Percentiles rank a stretch among this genome's conserved stretches.
These are phyloP conservation scores for Aspergillus indologenus DNA, from an alignment of 495 filamentous ascomycete genomes.

Conservation along the genomic window DNA sequence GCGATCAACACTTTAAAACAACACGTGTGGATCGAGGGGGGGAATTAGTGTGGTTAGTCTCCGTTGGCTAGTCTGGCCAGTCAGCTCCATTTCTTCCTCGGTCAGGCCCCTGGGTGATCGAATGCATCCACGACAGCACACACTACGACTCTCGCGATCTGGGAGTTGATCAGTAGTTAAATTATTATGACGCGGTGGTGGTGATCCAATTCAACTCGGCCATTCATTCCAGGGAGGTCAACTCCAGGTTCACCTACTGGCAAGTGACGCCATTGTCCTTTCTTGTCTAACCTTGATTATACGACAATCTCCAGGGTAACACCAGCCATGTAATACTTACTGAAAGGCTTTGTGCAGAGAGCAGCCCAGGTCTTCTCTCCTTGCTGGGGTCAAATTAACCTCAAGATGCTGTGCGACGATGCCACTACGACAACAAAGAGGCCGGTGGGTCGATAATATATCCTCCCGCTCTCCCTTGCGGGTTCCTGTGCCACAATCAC, in stretches of 20 bases:
- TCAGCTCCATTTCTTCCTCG: neutral
- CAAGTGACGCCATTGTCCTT: neutral
- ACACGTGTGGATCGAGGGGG: constrained; percentile 9
- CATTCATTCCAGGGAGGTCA: neutral
- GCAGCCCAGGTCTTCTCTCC: neutral
- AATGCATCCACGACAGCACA: no score
- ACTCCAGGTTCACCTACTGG: no score
- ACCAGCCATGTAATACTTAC: neutral
- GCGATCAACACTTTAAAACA: neutral
- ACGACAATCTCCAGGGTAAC: neutral
- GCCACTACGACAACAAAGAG: neutral
- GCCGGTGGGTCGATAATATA: neutral
- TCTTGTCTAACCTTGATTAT: neutral
- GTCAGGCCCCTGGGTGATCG: neutral
- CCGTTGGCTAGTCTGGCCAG: neutral
- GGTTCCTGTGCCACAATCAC: neutral
- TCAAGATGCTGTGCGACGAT: neutral
- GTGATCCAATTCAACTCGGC: neutral
- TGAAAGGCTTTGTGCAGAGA: neutral
- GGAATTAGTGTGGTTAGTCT: neutral
- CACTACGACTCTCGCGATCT: no score
- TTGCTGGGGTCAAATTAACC: constrained; percentile 1
- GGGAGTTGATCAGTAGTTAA: no score
- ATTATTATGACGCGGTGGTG: neutral
- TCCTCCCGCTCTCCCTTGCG: constrained; percentile 1